phyloP scores from a whole-genome alignment of 1,139 yeast genomes.

The Kazachstania sp. region DNA sequence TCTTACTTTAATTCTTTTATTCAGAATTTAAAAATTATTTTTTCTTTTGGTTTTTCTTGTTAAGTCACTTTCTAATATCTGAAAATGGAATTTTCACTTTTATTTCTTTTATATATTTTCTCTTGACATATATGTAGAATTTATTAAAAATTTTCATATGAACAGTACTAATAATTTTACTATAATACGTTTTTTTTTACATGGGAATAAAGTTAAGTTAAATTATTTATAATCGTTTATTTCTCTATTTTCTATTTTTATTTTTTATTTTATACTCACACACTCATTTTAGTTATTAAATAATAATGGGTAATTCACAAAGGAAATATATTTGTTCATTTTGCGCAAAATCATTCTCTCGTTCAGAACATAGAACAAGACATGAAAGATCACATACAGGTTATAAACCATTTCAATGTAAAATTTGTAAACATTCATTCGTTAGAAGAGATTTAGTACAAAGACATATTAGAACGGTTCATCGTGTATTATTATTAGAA shows the following conservation, averaged over 20 bases:
- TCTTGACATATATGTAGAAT: no score
- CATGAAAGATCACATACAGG: constrained; percentile 82
- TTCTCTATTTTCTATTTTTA: not conserved
- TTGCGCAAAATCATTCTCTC: constrained; percentile 72
- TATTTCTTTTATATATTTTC: no score
- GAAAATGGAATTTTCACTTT: no score
- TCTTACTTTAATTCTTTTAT: no score
- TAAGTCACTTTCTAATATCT: no score
- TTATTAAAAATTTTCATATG: no score
- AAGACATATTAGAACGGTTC: constrained; percentile 73
- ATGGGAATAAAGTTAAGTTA: not conserved
- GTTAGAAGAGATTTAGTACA: constrained; percentile 70
- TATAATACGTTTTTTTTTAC: no score
- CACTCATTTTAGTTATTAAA: not conserved
- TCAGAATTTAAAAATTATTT: no score
- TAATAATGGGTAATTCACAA: constrained; percentile 15
- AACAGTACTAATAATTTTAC: no score
- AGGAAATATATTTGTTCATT: constrained; percentile 69
- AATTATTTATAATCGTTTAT: not conserved
- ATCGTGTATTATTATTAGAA: constrained; percentile 28
- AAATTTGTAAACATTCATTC: constrained; percentile 61
- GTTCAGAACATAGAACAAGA: constrained; percentile 74
- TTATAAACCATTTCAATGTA: constrained; percentile 72
- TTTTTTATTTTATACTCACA: not conserved
- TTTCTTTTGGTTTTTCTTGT: no score